phyloP scores from a whole-genome alignment of 768 basidiomycete genomes.

The Phlebiopsis gigantea region DNA sequence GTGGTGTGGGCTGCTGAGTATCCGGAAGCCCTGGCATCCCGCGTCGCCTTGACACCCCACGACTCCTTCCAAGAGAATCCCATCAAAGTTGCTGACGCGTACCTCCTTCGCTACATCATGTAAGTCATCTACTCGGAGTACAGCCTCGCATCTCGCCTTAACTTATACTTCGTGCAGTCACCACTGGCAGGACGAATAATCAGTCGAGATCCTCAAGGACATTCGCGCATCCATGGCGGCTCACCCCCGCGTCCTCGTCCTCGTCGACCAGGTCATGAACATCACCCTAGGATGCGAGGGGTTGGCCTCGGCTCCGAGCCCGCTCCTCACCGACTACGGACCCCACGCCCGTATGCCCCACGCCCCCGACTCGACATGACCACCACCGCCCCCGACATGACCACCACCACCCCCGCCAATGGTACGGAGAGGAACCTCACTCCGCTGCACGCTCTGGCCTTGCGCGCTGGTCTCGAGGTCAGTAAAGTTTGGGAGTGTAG shows the following conservation, averaged over 20 bases:
- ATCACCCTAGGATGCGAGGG: conserved; percentile 4
- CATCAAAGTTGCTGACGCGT: conserved; percentile 11
- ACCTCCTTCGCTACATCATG: conserved; percentile 12
- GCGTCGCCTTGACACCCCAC: conserved; percentile 5
- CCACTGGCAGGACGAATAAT: conserved; percentile 13
- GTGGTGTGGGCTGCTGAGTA: conserved; percentile 7
- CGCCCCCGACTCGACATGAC: conserved; percentile 10
- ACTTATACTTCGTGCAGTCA: background rate
- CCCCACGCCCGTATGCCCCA: background rate
- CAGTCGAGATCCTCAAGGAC: conserved; percentile 2
- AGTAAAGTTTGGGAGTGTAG: conserved; percentile 14
- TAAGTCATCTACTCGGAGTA: no score
- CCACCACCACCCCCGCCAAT: conserved; percentile 12
- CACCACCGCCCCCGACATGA: conserved; percentile 8
- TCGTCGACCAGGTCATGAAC: conserved; percentile 6
- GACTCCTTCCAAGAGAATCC: conserved; percentile 16
- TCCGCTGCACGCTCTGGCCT: conserved; percentile 5
- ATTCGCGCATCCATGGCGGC: conserved; percentile 5
- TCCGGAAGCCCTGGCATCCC: conserved; percentile 1
- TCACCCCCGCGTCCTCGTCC: conserved; percentile 9
- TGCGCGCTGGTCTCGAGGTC: conserved; percentile 7
- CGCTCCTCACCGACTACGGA: conserved; percentile 14
- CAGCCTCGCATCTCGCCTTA: no score
- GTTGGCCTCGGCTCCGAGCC: conserved; percentile 3
- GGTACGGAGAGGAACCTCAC: conserved; percentile 10